A percentile compares a stretch with the other conserved stretches of the same genome.
Evolutionary conservation across 805 yeast genomes (phyloP).

Genomic region (Zygoascus tannicola): DNA sequence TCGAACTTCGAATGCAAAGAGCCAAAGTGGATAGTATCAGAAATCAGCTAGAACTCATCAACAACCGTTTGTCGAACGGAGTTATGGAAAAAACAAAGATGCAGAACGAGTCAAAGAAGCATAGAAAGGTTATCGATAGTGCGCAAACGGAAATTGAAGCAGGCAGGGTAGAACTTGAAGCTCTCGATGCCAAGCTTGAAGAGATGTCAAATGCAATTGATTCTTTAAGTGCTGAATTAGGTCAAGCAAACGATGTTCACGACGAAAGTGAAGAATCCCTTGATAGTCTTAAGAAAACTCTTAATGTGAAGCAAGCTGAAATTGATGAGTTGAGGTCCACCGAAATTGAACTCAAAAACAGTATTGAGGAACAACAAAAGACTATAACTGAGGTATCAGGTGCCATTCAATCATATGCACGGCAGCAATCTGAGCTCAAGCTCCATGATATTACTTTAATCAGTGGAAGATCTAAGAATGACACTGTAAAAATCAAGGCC

Average conservation of each 20-base stretch:
- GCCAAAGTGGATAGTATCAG: slow-evolving; percentile 70
- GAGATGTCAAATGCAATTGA: slow-evolving; percentile 15
- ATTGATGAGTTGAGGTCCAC: slow-evolving; percentile 51
- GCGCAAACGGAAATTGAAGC: slow-evolving; percentile 42
- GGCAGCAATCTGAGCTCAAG: slow-evolving; percentile 36
- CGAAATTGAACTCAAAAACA: slow-evolving; percentile 58
- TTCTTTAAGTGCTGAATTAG: slow-evolving; percentile 13
- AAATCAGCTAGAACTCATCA: slow-evolving; percentile 54
- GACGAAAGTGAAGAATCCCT: slow-evolving; percentile 25
- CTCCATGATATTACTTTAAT: slow-evolving; percentile 47
- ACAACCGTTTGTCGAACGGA: slow-evolving; percentile 48
- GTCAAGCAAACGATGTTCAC: slow-evolving; percentile 13
- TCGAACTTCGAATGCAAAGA: slow-evolving; percentile 65
- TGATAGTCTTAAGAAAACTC: slow-evolving; percentile 30
- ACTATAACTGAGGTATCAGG: slow-evolving; percentile 34
- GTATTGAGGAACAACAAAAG: slow-evolving; percentile 47
- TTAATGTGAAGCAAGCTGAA: slow-evolving; percentile 33
- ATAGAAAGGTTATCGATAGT: slow-evolving; percentile 37
- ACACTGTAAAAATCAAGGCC: slow-evolving; percentile 1
- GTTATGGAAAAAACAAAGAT: slow-evolving; percentile 49
- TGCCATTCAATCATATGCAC: slow-evolving; percentile 27
- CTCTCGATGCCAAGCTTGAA: slow-evolving; percentile 30
- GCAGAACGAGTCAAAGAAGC: slow-evolving; percentile 53
- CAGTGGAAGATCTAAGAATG: slow-evolving; percentile 22
- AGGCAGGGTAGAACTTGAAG: slow-evolving; percentile 29